Base-by-base conservation (phyloP, 139 green algal species). In the Chloropicon primus region DNA sequence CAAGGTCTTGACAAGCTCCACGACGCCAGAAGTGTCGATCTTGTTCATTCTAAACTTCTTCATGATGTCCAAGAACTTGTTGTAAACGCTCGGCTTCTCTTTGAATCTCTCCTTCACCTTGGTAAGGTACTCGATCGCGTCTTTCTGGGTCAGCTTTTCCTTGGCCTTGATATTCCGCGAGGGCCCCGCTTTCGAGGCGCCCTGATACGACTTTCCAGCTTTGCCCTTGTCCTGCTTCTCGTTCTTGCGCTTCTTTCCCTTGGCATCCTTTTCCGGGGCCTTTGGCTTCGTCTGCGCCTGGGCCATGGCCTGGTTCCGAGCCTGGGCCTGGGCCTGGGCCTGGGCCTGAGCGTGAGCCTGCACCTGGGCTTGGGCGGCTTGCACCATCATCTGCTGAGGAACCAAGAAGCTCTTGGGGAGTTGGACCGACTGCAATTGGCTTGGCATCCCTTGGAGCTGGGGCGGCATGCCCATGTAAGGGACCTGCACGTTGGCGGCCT, bases 41-140 rank as follows among this genome's bases (percentile, higher is more conserved):
- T 92, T 97, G 89, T 94, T 87, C 1, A 94, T 87, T 80, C 98
- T 99, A 89, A 98, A 98, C 80, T 98, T 90, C 85, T 98, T 98
- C 95, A 99, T 99, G 76, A 98, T 97, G 72, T 98, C 94, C 79
- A 99, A 80, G 77, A 99, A 99, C 2, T 88, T 93, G 77, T 98
- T 88, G 81, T 96, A 96, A 2, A 96, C 89, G 21, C 90, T 84
- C 74, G 92, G 94, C 62, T 90, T 81, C 77, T 96, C 85, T 21
- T 88, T 86, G 72, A 96, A 94, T n/a, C 84, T 81, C 10, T 84
- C 84, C 81, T 96, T 96, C 29, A 96, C 90, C 23, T 93, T 87
- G 3, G 91, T 82, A n/a, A 96, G 81, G 76, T 96, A 96, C n/a
- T 80, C 84, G 23, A 96, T 79, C 0, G 91, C 91, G 80, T 96